Evolutionary conservation across 352 stramenopile species (phyloP).

Genomic region (Sclerospora graminicola): DNA sequence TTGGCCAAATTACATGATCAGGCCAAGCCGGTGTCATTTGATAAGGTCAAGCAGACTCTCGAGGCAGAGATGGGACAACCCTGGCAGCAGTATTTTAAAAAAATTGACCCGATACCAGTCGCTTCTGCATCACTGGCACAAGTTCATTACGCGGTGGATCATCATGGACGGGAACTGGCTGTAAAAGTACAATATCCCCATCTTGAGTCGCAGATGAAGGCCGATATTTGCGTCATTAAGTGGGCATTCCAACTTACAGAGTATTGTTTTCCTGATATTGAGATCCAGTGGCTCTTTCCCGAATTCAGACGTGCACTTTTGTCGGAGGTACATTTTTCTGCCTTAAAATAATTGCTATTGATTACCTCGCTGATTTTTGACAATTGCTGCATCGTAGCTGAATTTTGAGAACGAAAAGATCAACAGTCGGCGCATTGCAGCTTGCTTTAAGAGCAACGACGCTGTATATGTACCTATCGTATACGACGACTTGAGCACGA

Average conservation of each 20-base stretch:
- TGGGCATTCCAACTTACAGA: constrained; percentile 47
- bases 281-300: constrained; percentile 91
- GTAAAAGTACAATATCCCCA: constrained; percentile 95
- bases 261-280: constrained; percentile 88
- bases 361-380: neutral
- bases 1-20: constrained; percentile 89
- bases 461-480: constrained; percentile 77
- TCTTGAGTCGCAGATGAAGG: constrained; percentile 67
- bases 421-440: constrained; percentile 62
- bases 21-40: constrained; percentile 66
- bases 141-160: constrained; percentile 90
- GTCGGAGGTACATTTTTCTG: constrained; percentile 36
- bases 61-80: constrained; percentile 51
- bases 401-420: constrained; percentile 80
- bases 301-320: constrained; percentile 86
- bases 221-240: constrained; percentile 67
- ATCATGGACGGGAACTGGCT: constrained; percentile 82
- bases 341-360: neutral
- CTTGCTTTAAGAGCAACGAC: constrained; percentile 41
- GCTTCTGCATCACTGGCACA: constrained; percentile 94
- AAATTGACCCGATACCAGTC: constrained; percentile 89
- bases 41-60: constrained; percentile 32
- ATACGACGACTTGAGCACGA: constrained; percentile 80
- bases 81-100: constrained; percentile 81
- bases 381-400: constrained; percentile 27